Percentiles rank a stretch among this genome's conserved stretches.
phyloP scores from a whole-genome alignment of 78 protist species.

The Mastigamoeba balamuthi region DNA sequence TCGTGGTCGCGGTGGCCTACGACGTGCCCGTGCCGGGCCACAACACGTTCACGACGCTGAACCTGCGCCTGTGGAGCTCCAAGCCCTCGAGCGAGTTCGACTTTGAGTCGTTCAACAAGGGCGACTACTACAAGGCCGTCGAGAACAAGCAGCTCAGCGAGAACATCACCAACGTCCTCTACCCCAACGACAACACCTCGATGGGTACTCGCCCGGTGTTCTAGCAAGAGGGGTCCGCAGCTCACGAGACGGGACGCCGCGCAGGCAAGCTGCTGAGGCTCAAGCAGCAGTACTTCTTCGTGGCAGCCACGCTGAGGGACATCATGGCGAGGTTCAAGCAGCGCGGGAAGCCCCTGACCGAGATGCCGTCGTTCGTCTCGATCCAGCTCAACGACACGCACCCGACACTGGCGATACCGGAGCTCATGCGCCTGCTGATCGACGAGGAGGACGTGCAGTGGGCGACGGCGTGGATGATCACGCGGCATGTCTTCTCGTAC shows the following conservation, averaged over 20 bases:
- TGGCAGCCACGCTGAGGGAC: constrained; percentile 84
- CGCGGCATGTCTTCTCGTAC: constrained; percentile 57
- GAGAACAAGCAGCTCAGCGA: constrained; percentile 54
- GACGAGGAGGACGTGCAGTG: constrained; percentile 67
- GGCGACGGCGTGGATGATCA: constrained; percentile 77
- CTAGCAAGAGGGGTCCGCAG: too few relatives aligned
- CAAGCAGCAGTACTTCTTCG: constrained; percentile 89
- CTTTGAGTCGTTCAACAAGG: constrained; percentile 62
- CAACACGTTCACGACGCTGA: constrained; percentile 57
- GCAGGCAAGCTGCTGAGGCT: constrained; percentile 86
- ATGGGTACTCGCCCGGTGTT: not conserved
- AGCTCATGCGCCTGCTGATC: constrained; percentile 75
- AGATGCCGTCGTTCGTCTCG: constrained; percentile 29
- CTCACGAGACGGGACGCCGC: too few relatives aligned
- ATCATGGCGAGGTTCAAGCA: constrained; percentile 66
- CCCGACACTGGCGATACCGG: constrained; percentile 83
- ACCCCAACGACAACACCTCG: constrained; percentile 87
- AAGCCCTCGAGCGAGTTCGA: constrained; percentile 74
- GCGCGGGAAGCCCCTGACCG: constrained; percentile 9
- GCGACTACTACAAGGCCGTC: constrained; percentile 78
- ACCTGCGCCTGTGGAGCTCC: constrained; percentile 81
- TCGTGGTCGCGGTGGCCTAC: constrained; percentile 65
- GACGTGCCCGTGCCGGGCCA: constrained; percentile 87
- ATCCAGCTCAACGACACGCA: constrained; percentile 95
- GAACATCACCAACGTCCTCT: constrained; percentile 82